phyloP scores from a whole-genome alignment of 768 basidiomycete genomes.

The Postia placenta region DNA sequence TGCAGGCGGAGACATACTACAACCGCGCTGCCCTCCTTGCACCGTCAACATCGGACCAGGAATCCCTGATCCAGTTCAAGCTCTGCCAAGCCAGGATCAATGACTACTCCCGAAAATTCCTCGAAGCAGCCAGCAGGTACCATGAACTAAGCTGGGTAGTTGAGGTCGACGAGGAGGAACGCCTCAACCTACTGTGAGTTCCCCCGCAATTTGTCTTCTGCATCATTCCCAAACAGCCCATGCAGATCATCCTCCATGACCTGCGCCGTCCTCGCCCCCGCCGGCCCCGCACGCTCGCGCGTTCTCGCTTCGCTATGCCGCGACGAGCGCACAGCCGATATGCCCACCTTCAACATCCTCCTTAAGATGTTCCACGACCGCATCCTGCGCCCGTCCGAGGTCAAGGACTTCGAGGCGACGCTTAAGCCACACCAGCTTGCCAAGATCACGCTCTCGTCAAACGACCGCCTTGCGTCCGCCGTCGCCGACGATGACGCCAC shows the following conservation, averaged over 20 bases:
- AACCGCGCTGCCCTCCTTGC: slow-evolving; percentile 91
- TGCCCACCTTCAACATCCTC: slow-evolving; percentile 83
- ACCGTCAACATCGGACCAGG: slow-evolving; percentile 72
- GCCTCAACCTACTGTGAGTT: slow-evolving; percentile 82
- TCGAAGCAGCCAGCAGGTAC: slow-evolving; percentile 91
- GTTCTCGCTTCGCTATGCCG: slow-evolving; percentile 89
- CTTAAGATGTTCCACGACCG: slow-evolving; percentile 99
- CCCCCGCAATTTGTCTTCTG: neutral
- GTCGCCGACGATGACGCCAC: slow-evolving; percentile 50
- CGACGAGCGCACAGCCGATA: slow-evolving; percentile 81
- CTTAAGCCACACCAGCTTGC: slow-evolving; percentile 93
- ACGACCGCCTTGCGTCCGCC: slow-evolving; percentile 70
- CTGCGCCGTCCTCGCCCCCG: slow-evolving; percentile 94
- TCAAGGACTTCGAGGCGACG: slow-evolving; percentile 82
- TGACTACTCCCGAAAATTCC: slow-evolving; percentile 87
- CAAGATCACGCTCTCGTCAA: slow-evolving; percentile 78
- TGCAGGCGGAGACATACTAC: slow-evolving; percentile 97
- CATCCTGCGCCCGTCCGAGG: slow-evolving; percentile 85
- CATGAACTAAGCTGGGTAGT: slow-evolving; percentile 91
- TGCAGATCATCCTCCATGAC: slow-evolving; percentile 84
- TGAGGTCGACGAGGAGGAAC: slow-evolving; percentile 91
- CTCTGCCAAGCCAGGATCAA: slow-evolving; percentile 92
- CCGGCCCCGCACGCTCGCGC: slow-evolving; percentile 93
- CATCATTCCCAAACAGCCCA: slow-evolving; percentile 6
- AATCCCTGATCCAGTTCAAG: slow-evolving; percentile 80